These are phyloP conservation scores for Lathyrus sativus DNA, from an alignment of 306 rosid species.

Conservation along the genomic window DNA sequence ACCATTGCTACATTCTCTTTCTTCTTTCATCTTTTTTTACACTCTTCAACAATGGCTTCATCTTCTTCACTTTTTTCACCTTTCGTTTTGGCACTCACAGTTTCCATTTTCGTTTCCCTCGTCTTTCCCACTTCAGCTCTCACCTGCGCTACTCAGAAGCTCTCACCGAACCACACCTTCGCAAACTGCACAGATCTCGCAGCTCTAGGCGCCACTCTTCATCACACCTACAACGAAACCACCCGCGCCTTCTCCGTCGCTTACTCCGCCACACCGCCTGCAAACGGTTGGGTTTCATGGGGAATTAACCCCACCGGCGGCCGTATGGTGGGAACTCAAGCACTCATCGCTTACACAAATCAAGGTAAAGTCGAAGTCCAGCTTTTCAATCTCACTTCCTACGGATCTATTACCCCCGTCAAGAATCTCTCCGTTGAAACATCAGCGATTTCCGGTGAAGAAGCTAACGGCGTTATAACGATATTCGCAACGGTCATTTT, in stretches of 20 bases:
- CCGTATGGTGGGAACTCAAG: slow-evolving; percentile 62
- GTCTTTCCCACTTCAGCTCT: slow-evolving; percentile 44
- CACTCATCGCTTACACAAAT: slow-evolving; percentile 51
- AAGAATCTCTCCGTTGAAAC: slow-evolving; percentile 42
- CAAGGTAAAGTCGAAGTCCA: slow-evolving; percentile 12
- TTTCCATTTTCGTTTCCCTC: slow-evolving; percentile 27
- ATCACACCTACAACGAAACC: slow-evolving; percentile 55
- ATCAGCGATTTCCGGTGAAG: slow-evolving; percentile 42
- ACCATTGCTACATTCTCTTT: background rate
- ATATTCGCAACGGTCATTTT: slow-evolving; percentile 52
- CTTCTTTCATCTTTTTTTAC: background rate
- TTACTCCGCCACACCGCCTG: slow-evolving; percentile 45
- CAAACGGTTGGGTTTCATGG: slow-evolving; percentile 74
- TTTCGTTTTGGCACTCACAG: background rate
- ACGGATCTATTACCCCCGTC: background rate
- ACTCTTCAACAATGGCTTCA: slow-evolving; percentile 41
- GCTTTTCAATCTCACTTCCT: slow-evolving; percentile 47
- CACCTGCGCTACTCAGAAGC: slow-evolving; percentile 51
- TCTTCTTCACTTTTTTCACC: background rate
- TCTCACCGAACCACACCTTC: slow-evolving; percentile 43
- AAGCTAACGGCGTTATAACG: slow-evolving; percentile 12
- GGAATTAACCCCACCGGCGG: slow-evolving; percentile 57
- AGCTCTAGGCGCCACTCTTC: slow-evolving; percentile 51
- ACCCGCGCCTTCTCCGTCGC: slow-evolving; percentile 69
- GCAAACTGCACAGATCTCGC: slow-evolving; percentile 63